These are phyloP conservation scores for Monosporozyma unispora DNA, from an alignment of 805 yeast genomes.

Conservation along the genomic window DNA sequence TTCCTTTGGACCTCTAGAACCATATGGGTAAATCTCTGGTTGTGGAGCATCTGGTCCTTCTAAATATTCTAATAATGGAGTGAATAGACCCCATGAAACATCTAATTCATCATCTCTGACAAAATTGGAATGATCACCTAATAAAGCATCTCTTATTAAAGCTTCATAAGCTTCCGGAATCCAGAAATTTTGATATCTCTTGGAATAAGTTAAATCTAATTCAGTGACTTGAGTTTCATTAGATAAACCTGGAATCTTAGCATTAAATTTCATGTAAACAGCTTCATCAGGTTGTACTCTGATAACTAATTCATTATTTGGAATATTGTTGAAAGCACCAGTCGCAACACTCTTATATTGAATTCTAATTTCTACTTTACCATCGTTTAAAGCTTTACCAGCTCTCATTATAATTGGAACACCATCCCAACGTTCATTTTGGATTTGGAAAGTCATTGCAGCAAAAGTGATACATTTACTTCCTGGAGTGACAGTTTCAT, in stretches of 20 bases:
- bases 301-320: conserved; percentile 87
- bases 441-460: conserved; percentile 66
- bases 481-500: conserved; percentile 71
- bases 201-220: conserved; percentile 76
- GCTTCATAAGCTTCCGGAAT: conserved; percentile 98
- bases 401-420: conserved; percentile 94
- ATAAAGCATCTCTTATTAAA: conserved; percentile 78
- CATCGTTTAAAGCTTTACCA: conserved; percentile 90
- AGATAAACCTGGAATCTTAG: conserved; percentile 87
- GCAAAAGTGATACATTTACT: conserved; percentile 92
- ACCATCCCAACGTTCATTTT: conserved; percentile 97
- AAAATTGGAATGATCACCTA: conserved; percentile 93
- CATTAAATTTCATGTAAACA: conserved; percentile 83
- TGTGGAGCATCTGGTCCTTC: conserved; percentile 63
- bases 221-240: conserved; percentile 79
- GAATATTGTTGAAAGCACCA: conserved; percentile 73
- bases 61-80: conserved; percentile 75
- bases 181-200: conserved; percentile 78
- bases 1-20: conserved; percentile 77
- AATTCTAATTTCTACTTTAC: conserved; percentile 89
- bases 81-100: conserved; percentile 84
- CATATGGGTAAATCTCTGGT: conserved; percentile 71
- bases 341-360: conserved; percentile 82
- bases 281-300: conserved; percentile 95
- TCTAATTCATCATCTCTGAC: conserved; percentile 97